These are phyloP conservation scores for Kazachstania sp. DNA, from an alignment of 1,139 yeast genomes.

Conservation along the genomic window DNA sequence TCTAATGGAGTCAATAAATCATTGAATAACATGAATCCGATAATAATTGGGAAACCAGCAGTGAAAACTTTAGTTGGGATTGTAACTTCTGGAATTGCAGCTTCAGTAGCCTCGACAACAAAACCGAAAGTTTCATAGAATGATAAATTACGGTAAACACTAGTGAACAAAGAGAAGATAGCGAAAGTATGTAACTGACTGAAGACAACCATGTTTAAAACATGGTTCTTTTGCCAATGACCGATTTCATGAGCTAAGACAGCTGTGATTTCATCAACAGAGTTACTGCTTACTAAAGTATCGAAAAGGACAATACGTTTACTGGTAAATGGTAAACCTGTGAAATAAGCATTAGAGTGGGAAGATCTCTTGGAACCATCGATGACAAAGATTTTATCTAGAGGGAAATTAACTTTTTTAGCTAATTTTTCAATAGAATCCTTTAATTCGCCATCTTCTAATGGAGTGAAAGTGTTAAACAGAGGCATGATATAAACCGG, in stretches of 20 bases:
- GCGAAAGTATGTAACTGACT: slow-evolving; percentile 57
- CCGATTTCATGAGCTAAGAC: slow-evolving; percentile 96
- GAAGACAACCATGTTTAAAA: slow-evolving; percentile 58
- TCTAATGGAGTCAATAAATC: slow-evolving; percentile 75
- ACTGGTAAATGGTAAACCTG: slow-evolving; percentile 86
- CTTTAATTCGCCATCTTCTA: slow-evolving; percentile 85
- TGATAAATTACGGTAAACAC: slow-evolving; percentile 69
- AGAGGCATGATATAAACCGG: slow-evolving; percentile 87
- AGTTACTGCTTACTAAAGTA: slow-evolving; percentile 73
- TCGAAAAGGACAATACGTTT: slow-evolving; percentile 91
- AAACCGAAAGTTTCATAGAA: slow-evolving; percentile 78
- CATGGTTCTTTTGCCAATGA: slow-evolving; percentile 89
- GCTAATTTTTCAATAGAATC: slow-evolving; percentile 76
- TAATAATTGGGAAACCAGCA: slow-evolving; percentile 53
- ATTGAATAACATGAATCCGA: slow-evolving; percentile 70
- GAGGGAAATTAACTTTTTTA: slow-evolving; percentile 67
- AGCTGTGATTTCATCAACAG: slow-evolving; percentile 78
- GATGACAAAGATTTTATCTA: slow-evolving; percentile 72
- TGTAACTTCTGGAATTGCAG: slow-evolving; percentile 3
- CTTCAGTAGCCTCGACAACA: slow-evolving; percentile 24
- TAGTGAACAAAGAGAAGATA: slow-evolving; percentile 65
- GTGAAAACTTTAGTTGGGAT: slow-evolving; percentile 23
- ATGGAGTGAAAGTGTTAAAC: slow-evolving; percentile 83
- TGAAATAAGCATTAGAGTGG: slow-evolving; percentile 92
- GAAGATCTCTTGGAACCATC: slow-evolving; percentile 95